Evolutionary conservation across 2,329 filamentous ascomycete genomes (phyloP).

Genomic region (Zelopaecilomyces penicillatus): DNA sequence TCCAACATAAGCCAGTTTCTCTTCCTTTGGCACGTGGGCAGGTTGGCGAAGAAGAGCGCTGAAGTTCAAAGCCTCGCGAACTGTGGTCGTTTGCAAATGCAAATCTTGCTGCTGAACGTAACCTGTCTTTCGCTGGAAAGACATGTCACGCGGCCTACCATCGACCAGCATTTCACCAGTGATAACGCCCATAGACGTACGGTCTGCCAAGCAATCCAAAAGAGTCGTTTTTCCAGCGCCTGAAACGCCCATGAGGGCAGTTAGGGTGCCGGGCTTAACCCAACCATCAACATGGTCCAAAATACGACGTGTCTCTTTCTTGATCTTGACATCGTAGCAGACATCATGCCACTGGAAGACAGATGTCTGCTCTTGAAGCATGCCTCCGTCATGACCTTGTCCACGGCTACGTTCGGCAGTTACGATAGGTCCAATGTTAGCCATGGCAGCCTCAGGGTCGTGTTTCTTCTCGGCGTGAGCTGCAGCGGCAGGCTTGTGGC

Average conservation of each 20-base stretch:
- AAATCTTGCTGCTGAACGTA: constrained; percentile 93
- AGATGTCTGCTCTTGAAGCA: constrained; percentile 52
- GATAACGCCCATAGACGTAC: constrained; percentile 83
- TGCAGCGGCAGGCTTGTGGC: constrained; percentile 51
- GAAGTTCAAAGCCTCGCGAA: constrained; percentile 81
- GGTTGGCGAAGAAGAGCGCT: constrained; percentile 81
- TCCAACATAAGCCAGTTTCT: constrained; percentile 82
- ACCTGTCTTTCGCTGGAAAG: constrained; percentile 86
- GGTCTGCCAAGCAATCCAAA: constrained; percentile 75
- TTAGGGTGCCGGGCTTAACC: constrained; percentile 87
- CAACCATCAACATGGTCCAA: constrained; percentile 83
- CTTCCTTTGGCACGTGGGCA: constrained; percentile 57
- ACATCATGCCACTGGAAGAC: constrained; percentile 83
- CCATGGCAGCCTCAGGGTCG: constrained; percentile 47
- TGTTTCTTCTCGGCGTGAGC: constrained; percentile 52
- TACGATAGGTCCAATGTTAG: constrained; percentile 39
- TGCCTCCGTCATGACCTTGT: constrained; percentile 31
- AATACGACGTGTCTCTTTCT: constrained; percentile 64
- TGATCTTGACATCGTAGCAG: constrained; percentile 71
- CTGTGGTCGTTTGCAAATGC: constrained; percentile 74
- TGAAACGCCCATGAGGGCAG: constrained; percentile 83
- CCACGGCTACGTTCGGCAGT: constrained; percentile 34
- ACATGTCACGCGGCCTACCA: constrained; percentile 59
- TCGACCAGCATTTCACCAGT: constrained; percentile 70
- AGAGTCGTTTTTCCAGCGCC: constrained; percentile 94